Conservation (phyloP, 345 rosid genomes). For the Chamaenerion angustifolium region DNA sequence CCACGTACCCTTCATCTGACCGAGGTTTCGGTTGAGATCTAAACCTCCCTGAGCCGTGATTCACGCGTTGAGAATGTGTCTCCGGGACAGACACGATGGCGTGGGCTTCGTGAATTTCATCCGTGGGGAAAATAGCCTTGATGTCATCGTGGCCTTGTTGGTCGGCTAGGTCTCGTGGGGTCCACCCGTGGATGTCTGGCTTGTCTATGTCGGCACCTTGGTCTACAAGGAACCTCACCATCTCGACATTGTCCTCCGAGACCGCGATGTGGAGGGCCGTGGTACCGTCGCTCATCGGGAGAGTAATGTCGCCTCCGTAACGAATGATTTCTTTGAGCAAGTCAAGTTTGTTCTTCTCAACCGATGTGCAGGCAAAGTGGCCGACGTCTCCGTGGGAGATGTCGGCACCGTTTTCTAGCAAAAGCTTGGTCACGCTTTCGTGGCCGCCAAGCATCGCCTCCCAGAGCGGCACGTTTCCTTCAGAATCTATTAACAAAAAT, state of each 20-base stretch:
- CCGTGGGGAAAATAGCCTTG: slow-evolving; percentile 32
- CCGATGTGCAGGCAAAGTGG: slow-evolving; percentile 62
- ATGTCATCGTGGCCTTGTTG: slow-evolving; percentile 94
- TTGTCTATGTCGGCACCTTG: slow-evolving; percentile 61
- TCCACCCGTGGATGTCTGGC: slow-evolving; percentile 64
- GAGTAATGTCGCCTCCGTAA: slow-evolving; percentile 49
- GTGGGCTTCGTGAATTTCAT: slow-evolving; percentile 16
- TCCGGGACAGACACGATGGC: slow-evolving; percentile 9
- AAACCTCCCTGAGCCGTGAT: slow-evolving; percentile 4
- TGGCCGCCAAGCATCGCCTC: slow-evolving; percentile 68
- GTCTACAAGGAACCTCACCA: slow-evolving; percentile 58
- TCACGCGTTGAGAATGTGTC: background rate
- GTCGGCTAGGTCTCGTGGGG: slow-evolving; percentile 68
- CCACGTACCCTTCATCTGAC: too few relatives aligned
- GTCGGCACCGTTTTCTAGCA: slow-evolving; percentile 34
- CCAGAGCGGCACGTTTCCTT: slow-evolving; percentile 76
- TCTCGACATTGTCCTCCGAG: slow-evolving; percentile 58
- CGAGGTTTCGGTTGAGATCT: slow-evolving; percentile 7
- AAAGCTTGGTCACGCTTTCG: slow-evolving; percentile 30
- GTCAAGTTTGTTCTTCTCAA: slow-evolving; percentile 48
- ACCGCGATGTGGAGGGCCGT: slow-evolving; percentile 83
- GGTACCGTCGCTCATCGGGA: slow-evolving; percentile 34
- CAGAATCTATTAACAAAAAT: slow-evolving; percentile 33
- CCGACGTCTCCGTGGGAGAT: slow-evolving; percentile 62
- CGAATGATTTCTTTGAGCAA: slow-evolving; percentile 49